Evolutionary conservation across 306 rosid genomes (phyloP), one percentile per base, ranked within the genome.

Genomic region (Pueraria montana): DNA sequence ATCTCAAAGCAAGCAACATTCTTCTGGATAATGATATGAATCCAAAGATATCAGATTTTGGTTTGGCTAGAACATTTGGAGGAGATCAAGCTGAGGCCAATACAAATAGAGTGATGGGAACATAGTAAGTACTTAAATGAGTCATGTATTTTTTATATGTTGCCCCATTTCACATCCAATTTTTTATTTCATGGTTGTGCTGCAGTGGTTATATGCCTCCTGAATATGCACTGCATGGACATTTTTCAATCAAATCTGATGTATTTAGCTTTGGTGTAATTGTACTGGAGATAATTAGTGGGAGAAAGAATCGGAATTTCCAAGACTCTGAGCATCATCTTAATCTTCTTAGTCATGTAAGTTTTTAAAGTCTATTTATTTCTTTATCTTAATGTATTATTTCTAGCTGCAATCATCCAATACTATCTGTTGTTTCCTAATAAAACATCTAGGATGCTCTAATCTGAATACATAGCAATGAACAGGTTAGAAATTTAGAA

Each of bases 81-180:
- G 46, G 14, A 17, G 48, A 65, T 65, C 71, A 65, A 34, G 46
- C 26, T 8, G 71, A 65, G 26, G 71, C 71, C 1, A 65, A 65
- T n/a, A 65, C 71, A 65, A 70, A 70, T 14, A 70, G 75, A 70
- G 75, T 70, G 40, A 71, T 71, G 76, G 76, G 76, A 46, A 71
- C 76, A 26, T 71, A 71, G 76, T 71, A 71, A 46, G 76, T 26
- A 46, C 3, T 7, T 45, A 6, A 6, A 13, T 0, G 10, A 65
- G 3, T 40, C n/a, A 40, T 3, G 10, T 67, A 40, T 1, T 45
- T 70, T 70, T 4, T 23, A 16, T 26, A 8, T 24, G 23, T 16
- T 71, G 6, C 36, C 8, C 24, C 23, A 1, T 24, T 24, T 24
- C 10, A 48, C 18, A 68, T 11, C 5, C 4, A 46, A 8, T 3